Evolutionary conservation across 140 eudicot species (phyloP), one percentile per base, ranked within the genome.

Genomic region (Flaveria floridana): DNA sequence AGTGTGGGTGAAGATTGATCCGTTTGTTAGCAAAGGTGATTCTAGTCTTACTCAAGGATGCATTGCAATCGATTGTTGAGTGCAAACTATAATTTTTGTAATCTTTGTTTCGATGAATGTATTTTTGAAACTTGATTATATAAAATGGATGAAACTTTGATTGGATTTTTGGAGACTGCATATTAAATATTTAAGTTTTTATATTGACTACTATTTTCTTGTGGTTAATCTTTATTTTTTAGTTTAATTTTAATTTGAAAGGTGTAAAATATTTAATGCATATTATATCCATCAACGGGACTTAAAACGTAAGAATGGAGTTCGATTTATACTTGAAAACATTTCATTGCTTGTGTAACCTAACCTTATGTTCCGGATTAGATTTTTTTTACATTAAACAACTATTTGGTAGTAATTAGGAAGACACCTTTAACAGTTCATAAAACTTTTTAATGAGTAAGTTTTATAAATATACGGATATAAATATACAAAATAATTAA

Each of bases 1-100:
- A 14, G 94, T 95, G 70, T 95, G 99, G 99, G 99, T 91, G 51
- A 95, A 91, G 86, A 95, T 95, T 2, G 84, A 95, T 78, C 99
- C 97, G 26, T 95, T 95, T 47, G 95, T 95, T 57, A 91, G 90
- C 75, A 85, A 82, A 12, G 79, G 63, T 5, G 76, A 77, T 26
- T 72, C 93, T 0, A 62, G 62, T 19, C 79, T 81, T 18, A 78
- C 87, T 6, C 92, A 91, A 76, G 87, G 81, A 76, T 95, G 99
- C 96, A 88, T 84, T 52, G 82, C 89, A 47, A 93, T 94, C 14
- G 99, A 94, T 76, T 94, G 99, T 73, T 94, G 89, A 91, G 80
- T 53, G 56, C 41, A 66, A 50, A 25, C 23, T 76, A 21, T 73
- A 52, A 77, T 84, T 85, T 78, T 79, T 74, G 74, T 70, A 81